phyloP scores from a whole-genome alignment of 305 asterid genomes.

The Striga hermonthica region DNA sequence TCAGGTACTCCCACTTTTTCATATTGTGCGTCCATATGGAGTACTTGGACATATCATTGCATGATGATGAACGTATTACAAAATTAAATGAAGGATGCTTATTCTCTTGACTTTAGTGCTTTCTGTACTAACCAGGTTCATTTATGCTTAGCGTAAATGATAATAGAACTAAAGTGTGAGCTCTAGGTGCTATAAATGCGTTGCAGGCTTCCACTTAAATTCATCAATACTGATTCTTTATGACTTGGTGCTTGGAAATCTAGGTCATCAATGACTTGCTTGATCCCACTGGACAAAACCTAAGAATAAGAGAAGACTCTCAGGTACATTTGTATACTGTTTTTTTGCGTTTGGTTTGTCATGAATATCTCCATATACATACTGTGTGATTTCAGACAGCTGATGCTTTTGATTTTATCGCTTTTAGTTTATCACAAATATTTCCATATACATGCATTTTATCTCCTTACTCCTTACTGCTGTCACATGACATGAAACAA shows the following conservation, averaged over 20 bases:
- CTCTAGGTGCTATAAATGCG: conserved; percentile 5
- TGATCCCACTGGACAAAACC: conserved; percentile 78
- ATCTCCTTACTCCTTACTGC: not conserved
- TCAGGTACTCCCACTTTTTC: conserved; percentile 5
- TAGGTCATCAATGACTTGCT: conserved; percentile 88
- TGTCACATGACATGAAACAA: conserved; percentile 1
- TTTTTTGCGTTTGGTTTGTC: conserved; percentile 27
- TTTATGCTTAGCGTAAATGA: conserved; percentile 8
- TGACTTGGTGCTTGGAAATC: conserved; percentile 33
- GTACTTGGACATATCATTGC: conserved; percentile 7
- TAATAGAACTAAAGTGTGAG: conserved; percentile 13
- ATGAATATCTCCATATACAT: conserved; percentile 15
- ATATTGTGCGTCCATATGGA: not conserved
- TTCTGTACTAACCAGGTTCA: conserved; percentile 16
- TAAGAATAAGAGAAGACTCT: conserved; percentile 70
- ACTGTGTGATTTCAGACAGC: conserved; percentile 14
- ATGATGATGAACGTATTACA: conserved; percentile 3
- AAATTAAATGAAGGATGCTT: conserved; percentile 1
- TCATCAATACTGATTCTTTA: conserved; percentile 26
- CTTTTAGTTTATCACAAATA: conserved; percentile 15
- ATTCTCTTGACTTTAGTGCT: conserved; percentile 17
- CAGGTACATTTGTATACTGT: conserved; percentile 45
- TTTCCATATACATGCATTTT: conserved; percentile 16
- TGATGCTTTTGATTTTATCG: conserved; percentile 11
- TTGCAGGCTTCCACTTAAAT: conserved; percentile 7